These are phyloP conservation scores for Rhizophora mangle DNA, from an alignment of 345 rosid genomes.

Conservation along the genomic window DNA sequence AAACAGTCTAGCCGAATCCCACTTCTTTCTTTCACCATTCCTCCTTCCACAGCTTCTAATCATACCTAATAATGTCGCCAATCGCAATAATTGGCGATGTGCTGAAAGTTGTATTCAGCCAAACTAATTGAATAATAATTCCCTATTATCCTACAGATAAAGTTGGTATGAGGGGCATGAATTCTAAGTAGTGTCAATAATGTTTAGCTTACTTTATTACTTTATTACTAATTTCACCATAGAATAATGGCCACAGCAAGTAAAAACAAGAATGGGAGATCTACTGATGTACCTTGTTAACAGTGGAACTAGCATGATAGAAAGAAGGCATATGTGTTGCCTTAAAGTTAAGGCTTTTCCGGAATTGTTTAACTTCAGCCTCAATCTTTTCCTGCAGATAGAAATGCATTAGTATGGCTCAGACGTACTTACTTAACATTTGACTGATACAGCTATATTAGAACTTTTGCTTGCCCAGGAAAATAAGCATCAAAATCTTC, in stretches of 20 bases:
- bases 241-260: not conserved
- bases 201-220: not conserved
- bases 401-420: not conserved
- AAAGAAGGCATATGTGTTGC: constrained; percentile 92
- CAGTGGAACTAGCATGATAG: constrained; percentile 44
- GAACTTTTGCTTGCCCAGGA: not conserved
- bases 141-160: not conserved
- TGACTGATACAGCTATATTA: no score
- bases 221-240: not conserved
- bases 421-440: not conserved
- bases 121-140: not conserved
- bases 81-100: no score
- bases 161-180: not conserved
- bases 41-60: no score
- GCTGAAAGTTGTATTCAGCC: not conserved
- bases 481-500: not conserved
- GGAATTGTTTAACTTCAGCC: constrained; percentile 58
- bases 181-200: not conserved
- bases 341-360: constrained; percentile 79
- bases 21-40: no score
- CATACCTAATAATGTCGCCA: no score
- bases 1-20: no score
- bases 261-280: constrained; percentile 8
- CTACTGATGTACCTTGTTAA: constrained; percentile 47
- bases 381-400: constrained; percentile 56